Evolutionary conservation across 1,284 basidiomycete species (phyloP), one percentile per base, ranked within the genome.

Genomic region (Cutaneotrichosporon sp.): DNA sequence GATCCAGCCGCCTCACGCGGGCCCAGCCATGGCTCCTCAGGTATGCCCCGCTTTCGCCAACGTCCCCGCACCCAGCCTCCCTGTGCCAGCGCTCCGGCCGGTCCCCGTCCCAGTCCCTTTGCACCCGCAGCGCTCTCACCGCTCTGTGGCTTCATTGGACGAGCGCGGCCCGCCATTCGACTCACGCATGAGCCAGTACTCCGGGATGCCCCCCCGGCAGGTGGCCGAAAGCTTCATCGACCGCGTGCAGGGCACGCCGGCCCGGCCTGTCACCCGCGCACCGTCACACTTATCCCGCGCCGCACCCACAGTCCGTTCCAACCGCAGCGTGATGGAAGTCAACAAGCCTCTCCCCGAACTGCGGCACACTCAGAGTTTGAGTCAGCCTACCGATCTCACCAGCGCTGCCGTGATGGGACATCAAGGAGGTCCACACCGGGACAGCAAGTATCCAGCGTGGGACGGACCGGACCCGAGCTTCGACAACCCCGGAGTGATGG

Each of bases 361-460:
- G 14, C 11, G 40, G 11, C 42, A 18, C 30, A 5, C 22, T 13
- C 56, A 31, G 22, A 49, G 56, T 16, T 0, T 26, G 14, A 58
- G 56, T 18, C 42, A 21, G 10, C 34, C 16, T 21, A 7, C 55
- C 2, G 21, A 31, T 30, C 31, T 32, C 51, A 4, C 22, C 14
- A 46, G 13, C 6, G 26, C 36, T 5, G 13, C 26, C 31, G 9
- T 31, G 46, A 11, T 30, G 50, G 42, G 42, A 7, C 14, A n/a
- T 9, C 14, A 18, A 46, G 42, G 42, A 46, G 42, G 42, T 8
- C 34, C 10, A 5, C 40, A 58, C 47, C 42, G 38, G 55, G 73
- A 72, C 0, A 73, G 75, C 61, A 47, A 74, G 52, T 78, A 78
- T 63, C 76, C 76, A 13, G 62, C 47, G 60, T 56, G 76, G 31